Base-by-base conservation (phyloP, 345 rosid genomes). In the Aquilaria yunnanensis region DNA sequence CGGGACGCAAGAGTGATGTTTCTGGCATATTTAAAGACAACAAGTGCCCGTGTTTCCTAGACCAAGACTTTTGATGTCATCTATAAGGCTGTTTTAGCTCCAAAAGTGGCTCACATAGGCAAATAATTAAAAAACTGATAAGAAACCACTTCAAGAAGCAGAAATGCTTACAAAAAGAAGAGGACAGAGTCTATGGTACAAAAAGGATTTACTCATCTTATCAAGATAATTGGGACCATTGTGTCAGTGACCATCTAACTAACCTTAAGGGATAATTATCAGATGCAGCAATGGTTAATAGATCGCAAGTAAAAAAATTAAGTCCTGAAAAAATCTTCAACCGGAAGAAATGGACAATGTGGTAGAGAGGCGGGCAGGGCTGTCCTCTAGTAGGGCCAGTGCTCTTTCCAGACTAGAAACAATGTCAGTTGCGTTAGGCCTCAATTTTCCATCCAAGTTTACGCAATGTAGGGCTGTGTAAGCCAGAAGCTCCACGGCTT, bases 391-490 rank as follows among this genome's bases (percentile, higher is more conserved):
- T 6, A 79, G 70, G 34, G 70, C 64, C n/a, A 74, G 4, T 11
- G 89, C 83, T 57, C 69, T 80, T 65, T 86, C 92, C 78, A 86
- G 61, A 59, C 68, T 82, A 31, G 65, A 58, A 45, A 86, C 82
- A 58, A 86, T 60, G 16, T 81, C 80, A n/a, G 57, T 32, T 32
- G 81, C 58, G 32, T 56, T 63, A 45, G 87, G 89, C 84, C 92
- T 81, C 30, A 79, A 77, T 29, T 67, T 80, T 6, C 92, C 82
- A 65, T 80, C 89, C 80, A 83, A 55, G 11, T 53, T 75, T 57
- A 83, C 87, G 43, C 84, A 80, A 54, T 69, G 67, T 56, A 73
- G 0, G 16, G 89, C 87, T 6, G 73, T 69, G 47, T 64, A 64
- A 46, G 84, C 89, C 74, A 81, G 61, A 12, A 81, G 29, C 72